Base-by-base conservation (phyloP, 2,329 filamentous ascomycete species). In the Acephala macrosclerotiorum region DNA sequence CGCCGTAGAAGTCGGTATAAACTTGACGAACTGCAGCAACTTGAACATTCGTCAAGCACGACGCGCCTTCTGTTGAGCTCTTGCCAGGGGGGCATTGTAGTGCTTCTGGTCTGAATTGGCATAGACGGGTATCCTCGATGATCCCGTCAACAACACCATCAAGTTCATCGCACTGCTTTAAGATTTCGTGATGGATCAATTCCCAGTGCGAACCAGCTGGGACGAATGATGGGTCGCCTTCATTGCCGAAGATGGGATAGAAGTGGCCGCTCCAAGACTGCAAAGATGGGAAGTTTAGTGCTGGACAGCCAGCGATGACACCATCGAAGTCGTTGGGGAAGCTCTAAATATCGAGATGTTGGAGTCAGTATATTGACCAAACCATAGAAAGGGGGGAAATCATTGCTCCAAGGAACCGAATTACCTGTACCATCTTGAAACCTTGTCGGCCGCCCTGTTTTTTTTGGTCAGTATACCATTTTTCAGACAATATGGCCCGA, bases 11-110 rank as follows among this genome's bases (percentile, higher is more conserved):
- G 45, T 80, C 79, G 14, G 75, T 74, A 71, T 80, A 82, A 18
- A 82, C 76, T 1, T 78, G 69, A 45, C 79, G 75, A 16, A 85
- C 81, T 0, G 79, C 81, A 8, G 76, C 68, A 49, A 80, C 77
- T 72, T 85, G 83, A 0, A 73, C 74, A 12, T 73, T 65, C 0
- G 78, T 84, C 45, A 86, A 77, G 70, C 82, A 85, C 25, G 18
- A 16, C 40, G 71, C 72, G 7, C 40, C 76, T 77, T 59, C 77
- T 78, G 8, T 72, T 74, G 47, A 71, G 29, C 2, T 42, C 51
- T 18, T 33, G 29, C 29, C 29, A 33, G 63, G 42, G 16, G 62
- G 33, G 42, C 72, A 74, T n/a, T 66, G 66, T 12, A 74, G 51
- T 7, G 67, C 49, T 42, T 68, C 65, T 9, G 68, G 70, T 18